phyloP scores from a whole-genome alignment of 305 asterid genomes.

The Lippia alba region DNA sequence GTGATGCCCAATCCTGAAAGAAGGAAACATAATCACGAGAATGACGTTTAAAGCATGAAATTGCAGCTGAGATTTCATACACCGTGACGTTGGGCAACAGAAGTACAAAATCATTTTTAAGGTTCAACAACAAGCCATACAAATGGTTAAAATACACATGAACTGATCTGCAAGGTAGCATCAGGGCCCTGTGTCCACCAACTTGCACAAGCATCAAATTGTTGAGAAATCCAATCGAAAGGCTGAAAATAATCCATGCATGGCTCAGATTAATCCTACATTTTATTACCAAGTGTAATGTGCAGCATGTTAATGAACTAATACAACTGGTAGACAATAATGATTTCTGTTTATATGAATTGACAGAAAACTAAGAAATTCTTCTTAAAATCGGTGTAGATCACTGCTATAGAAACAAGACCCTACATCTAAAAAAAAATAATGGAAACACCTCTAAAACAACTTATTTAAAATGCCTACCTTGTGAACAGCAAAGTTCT shows the following conservation, averaged over 20 bases:
- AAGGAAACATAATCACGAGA: slow-evolving; percentile 8
- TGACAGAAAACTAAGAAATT: slow-evolving; percentile 13
- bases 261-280: slow-evolving; percentile 20
- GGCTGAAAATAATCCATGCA: slow-evolving; percentile 47
- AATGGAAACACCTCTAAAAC: slow-evolving; percentile 6
- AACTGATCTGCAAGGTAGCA: slow-evolving; percentile 77
- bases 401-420: slow-evolving; percentile 26
- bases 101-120: not conserved
- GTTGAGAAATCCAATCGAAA: slow-evolving; percentile 63
- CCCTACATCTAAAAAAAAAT: not conserved
- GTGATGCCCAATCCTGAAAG: not conserved
- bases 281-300: slow-evolving; percentile 13
- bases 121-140: slow-evolving; percentile 1
- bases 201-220: slow-evolving; percentile 98
- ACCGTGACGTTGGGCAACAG: not conserved
- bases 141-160: not conserved
- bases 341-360: not conserved
- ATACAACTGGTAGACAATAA: slow-evolving; percentile 10
- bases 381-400: not conserved
- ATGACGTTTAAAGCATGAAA: slow-evolving; percentile 4
- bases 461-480: slow-evolving; percentile 44
- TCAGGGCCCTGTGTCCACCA: slow-evolving; percentile 99
- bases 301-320: slow-evolving; percentile 30
- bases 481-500: slow-evolving; percentile 86
- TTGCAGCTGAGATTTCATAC: slow-evolving; percentile 9